A percentile compares a stretch with the other conserved stretches of the same genome.
Evolutionary conservation across 495 filamentous ascomycete genomes (phyloP).

Genomic region (Penicillium lividum): DNA sequence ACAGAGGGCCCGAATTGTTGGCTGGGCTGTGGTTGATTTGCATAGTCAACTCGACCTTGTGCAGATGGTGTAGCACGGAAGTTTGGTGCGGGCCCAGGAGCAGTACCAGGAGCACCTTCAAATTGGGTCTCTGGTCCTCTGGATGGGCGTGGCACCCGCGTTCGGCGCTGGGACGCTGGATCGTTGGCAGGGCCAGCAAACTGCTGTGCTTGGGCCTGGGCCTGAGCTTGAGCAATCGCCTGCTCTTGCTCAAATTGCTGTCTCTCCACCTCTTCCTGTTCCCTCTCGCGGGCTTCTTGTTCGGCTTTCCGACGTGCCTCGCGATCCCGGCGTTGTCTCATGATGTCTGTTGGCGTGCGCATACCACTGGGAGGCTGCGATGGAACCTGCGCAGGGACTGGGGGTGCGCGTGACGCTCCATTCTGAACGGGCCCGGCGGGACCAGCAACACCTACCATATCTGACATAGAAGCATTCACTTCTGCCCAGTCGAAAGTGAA

Average conservation of each 20-base stretch:
- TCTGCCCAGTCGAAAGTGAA: conserved; percentile 86
- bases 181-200: conserved; percentile 62
- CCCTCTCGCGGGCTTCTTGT: conserved; percentile 47
- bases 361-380: conserved; percentile 46
- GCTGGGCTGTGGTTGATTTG: conserved; percentile 16
- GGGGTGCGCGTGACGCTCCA: conserved; percentile 47
- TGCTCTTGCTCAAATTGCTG: conserved; percentile 57
- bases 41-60: conserved; percentile 18
- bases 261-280: conserved; percentile 55
- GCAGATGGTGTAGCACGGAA: conserved; percentile 15
- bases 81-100: conserved; percentile 16
- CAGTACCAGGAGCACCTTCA: conserved; percentile 16
- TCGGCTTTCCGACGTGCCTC: conserved; percentile 68
- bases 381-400: conserved; percentile 50
- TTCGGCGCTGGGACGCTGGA: conserved; percentile 44
- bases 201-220: conserved; percentile 32
- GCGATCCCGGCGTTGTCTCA: conserved; percentile 68
- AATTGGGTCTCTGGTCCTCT: conserved; percentile 29
- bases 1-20: conserved; percentile 29
- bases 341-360: conserved; percentile 68
- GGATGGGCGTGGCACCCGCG: conserved; percentile 27
- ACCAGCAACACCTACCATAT: conserved; percentile 63
- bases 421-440: conserved; percentile 45
- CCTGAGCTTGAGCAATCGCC: conserved; percentile 29
- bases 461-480: conserved; percentile 93